Conservation (phyloP, 2,329 filamentous ascomycete genomes). For the Fusarium palustre region DNA sequence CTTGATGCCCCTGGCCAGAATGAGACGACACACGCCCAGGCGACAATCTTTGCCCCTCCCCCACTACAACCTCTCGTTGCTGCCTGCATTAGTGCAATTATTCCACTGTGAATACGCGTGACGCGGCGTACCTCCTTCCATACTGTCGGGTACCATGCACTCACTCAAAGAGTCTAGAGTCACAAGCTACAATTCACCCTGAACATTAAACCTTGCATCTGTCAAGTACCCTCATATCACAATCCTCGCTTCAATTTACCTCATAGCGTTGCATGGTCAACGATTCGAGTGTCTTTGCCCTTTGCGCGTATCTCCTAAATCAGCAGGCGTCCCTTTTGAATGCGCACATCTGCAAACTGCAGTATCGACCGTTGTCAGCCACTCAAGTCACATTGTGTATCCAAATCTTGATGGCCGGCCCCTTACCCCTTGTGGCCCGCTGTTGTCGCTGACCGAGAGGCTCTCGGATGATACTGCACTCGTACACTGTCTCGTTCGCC, state of each 20-base stretch:
- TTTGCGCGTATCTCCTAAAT: neutral
- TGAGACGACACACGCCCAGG: neutral
- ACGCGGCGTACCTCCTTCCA: slow-evolving; percentile 39
- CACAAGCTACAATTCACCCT: neutral
- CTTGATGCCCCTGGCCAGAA: neutral
- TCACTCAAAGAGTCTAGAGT: neutral
- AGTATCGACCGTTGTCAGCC: slow-evolving; percentile 6
- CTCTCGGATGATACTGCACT: slow-evolving; percentile 31
- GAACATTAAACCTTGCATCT: neutral
- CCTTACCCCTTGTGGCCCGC: slow-evolving; percentile 24
- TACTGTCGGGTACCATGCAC: slow-evolving; percentile 16
- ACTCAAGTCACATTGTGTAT: slow-evolving; percentile 9
- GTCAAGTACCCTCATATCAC: neutral
- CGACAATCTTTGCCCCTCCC: slow-evolving; percentile 21
- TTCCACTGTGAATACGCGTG: slow-evolving; percentile 31
- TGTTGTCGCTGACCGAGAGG: slow-evolving; percentile 27
- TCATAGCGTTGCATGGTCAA: neutral
- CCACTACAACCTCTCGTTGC: slow-evolving; percentile 3
- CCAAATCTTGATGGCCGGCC: slow-evolving; percentile 26
- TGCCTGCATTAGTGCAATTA: slow-evolving; percentile 28
- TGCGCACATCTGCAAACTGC: neutral
- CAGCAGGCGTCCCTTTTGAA: neutral
- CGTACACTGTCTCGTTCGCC: slow-evolving; percentile 34
- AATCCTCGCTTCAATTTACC: neutral
- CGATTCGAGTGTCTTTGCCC: neutral